Base-by-base conservation (phyloP, 202 grass and related monocot genomes). In the Digitaria exilis region DNA sequence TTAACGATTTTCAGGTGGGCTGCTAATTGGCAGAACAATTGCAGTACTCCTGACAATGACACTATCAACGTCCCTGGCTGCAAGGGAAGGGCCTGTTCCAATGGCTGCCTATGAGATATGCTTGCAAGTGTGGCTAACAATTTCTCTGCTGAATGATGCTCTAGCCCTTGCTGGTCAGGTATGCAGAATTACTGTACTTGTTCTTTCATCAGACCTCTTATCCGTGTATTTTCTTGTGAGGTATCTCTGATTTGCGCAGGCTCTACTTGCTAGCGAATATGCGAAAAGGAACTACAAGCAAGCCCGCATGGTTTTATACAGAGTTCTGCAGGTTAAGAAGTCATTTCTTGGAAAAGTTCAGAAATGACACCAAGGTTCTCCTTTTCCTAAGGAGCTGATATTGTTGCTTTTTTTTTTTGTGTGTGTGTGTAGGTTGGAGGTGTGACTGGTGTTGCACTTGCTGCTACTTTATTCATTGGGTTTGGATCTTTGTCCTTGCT, bases 81-180 rank as follows among this genome's bases (percentile, higher is more conserved):
- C 92, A 69, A 89, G 88, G 83, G 88, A 94, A 91, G 95, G 95
- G 11, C 84, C 92, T 76, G 71, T 97, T 89, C 88, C 90, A 70
- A 97, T 94, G 95, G 92, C 95, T 13, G 92, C 88, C 44, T 81
- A 97, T 56, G 78, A 97, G 72, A 88, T 97, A 76, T 94, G 92
- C 62, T 86, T 97, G 73, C 92, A 97, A 86, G 88, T 97, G 22
- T 97, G 95, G 95, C 62, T 97, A 51, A 88, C 92, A 9, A 76
- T 94, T n/a, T 97, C 92, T 72, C 87, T 97, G 17, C 90, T 97
- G 21, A 97, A 97, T 43, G 95, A 97, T 80, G 92, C 92, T 15
- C 84, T 93, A 69, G 95, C 95, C 39, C 90, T 97, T 81, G 92
- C 92, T 76, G 95, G 90, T 74, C 95, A 97, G 95, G 95, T 96